Percentiles rank a stretch among this genome's conserved stretches.
These are phyloP conservation scores for Cytospora paraplurivora DNA, from an alignment of 2,329 filamentous ascomycete genomes.

Conservation along the genomic window DNA sequence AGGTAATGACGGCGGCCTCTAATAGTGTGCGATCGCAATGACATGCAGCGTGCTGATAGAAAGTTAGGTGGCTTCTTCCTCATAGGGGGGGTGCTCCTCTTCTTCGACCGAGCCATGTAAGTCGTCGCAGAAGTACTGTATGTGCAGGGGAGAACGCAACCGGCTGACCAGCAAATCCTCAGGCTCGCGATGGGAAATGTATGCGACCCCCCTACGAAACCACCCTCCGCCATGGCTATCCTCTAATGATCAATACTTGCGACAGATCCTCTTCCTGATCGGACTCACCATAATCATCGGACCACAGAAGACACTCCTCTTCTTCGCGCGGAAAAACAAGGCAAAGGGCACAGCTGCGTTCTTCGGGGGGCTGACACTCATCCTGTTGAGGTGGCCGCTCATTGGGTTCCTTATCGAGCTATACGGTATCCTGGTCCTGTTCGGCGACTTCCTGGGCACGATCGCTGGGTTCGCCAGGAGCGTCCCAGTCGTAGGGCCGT, in stretches of 20 bases:
- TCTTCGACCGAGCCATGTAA: constrained; percentile 96
- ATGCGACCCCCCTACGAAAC: constrained; percentile 37
- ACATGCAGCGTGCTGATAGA: constrained; percentile 9
- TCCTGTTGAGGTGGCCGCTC: constrained; percentile 87
- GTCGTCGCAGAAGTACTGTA: constrained; percentile 38
- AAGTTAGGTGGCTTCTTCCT: constrained; percentile 86
- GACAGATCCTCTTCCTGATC: constrained; percentile 93
- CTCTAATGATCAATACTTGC: constrained; percentile 8
- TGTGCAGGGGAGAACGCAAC: background rate
- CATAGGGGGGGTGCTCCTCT: constrained; percentile 89
- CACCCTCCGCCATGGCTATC: constrained; percentile 8
- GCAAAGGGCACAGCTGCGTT: constrained; percentile 90
- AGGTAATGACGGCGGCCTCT: constrained; percentile 67
- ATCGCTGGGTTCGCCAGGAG: constrained; percentile 86
- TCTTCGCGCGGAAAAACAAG: constrained; percentile 94
- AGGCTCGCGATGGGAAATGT: constrained; percentile 98
- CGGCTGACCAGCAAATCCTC: constrained; percentile 17
- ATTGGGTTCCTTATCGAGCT: constrained; percentile 88
- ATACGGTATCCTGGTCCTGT: constrained; percentile 90
- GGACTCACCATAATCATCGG: constrained; percentile 96
- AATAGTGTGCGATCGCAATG: constrained; percentile 29
- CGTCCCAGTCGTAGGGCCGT: constrained; percentile 82
- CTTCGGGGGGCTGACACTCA: constrained; percentile 77
- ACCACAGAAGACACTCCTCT: constrained; percentile 82
- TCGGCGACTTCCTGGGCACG: constrained; percentile 94